Base-by-base conservation (phyloP, 2,329 filamentous ascomycete genomes). In the Colletotrichum sp. region DNA sequence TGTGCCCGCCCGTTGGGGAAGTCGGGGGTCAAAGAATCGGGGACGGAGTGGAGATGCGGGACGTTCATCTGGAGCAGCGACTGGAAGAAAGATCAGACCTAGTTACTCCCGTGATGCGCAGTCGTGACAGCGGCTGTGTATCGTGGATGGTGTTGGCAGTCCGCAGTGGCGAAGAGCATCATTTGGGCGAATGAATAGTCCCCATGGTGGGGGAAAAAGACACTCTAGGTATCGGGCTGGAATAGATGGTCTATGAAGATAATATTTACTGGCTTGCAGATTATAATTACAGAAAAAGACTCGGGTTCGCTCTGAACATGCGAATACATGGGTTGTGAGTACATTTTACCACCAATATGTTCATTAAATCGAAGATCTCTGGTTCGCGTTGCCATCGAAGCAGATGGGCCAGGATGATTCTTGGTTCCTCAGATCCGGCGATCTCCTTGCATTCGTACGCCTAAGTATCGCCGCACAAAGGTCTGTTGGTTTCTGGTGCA, bases 11-110 rank as follows among this genome's bases (percentile, higher is more conserved):
- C 97, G 6, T 86, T 99, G 3, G 96, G 96, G 0, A 96, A 96
- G 2, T 95, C 93, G 28, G 97, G 96, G 0, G 91, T 94, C 79
- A 97, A 97, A 83, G 96, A 98, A 84, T 94, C 89, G 76, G 94
- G 93, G 3, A 96, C 95, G 0, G 90, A 97, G 82, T 98, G 96
- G 95, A 92, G 95, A 59, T 99, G 96, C 84, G 88, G 90, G 4
- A 98, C 95, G 0, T 98, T 98, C 80, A 95, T 93, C 36, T 92
- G 91, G 92, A 91, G 89, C 77, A 91, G 90, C 69, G 90, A 92
- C 78, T 92, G 90, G 90, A 89, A 83, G 26, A 81, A 81, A 7
- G 77, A 70, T 10, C 78, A 76, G 57, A 24, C 69, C 16, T 60
- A 70, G 39, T 18, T 32, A 15, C 24, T 16, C 18, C 9, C 34